phyloP scores from a whole-genome alignment of 768 basidiomycete genomes.

The Pleurotus citrinopileatus region DNA sequence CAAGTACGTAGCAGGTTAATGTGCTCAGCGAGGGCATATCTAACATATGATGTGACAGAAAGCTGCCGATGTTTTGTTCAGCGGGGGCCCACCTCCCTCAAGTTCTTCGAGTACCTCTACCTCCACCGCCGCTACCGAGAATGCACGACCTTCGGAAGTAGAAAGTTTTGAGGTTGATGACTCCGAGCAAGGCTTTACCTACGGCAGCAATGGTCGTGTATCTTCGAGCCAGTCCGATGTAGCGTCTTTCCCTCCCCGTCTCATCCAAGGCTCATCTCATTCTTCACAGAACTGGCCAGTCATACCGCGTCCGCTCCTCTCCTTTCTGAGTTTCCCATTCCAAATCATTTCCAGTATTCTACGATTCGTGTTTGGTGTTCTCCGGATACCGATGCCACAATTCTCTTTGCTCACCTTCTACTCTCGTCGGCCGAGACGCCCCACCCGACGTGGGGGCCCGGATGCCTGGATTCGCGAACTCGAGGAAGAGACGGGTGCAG shows the following conservation, averaged over 20 bases:
- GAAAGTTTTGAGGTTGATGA: slow-evolving; percentile 54
- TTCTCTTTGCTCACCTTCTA: slow-evolving; percentile 49
- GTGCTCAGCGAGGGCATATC: background rate
- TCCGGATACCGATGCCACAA: slow-evolving; percentile 67
- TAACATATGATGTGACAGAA: slow-evolving; percentile 30
- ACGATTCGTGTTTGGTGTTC: slow-evolving; percentile 61
- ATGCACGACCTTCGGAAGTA: slow-evolving; percentile 13
- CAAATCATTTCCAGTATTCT: slow-evolving; percentile 57
- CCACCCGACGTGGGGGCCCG: slow-evolving; percentile 46
- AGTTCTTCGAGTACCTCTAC: slow-evolving; percentile 12
- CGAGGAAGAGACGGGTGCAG: slow-evolving; percentile 83
- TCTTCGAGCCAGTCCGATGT: slow-evolving; percentile 9
- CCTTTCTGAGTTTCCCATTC: slow-evolving; percentile 57
- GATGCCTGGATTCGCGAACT: slow-evolving; percentile 79
- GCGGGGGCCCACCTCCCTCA: slow-evolving; percentile 15
- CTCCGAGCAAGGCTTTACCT: slow-evolving; percentile 30
- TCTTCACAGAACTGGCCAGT: slow-evolving; percentile 17
- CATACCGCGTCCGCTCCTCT: slow-evolving; percentile 36
- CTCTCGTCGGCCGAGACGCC: slow-evolving; percentile 31
- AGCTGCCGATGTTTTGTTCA: slow-evolving; percentile 59
- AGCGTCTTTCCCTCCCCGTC: slow-evolving; percentile 16
- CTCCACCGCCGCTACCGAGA: slow-evolving; percentile 10
- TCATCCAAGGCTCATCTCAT: slow-evolving; percentile 9
- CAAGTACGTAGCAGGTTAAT: slow-evolving; percentile 39
- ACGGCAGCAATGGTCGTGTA: slow-evolving; percentile 14